Percentiles rank a stretch among this genome's conserved stretches.
Evolutionary conservation across 108 stramenopile species (phyloP).

Genomic region (Aurantiochytrium sp.): DNA sequence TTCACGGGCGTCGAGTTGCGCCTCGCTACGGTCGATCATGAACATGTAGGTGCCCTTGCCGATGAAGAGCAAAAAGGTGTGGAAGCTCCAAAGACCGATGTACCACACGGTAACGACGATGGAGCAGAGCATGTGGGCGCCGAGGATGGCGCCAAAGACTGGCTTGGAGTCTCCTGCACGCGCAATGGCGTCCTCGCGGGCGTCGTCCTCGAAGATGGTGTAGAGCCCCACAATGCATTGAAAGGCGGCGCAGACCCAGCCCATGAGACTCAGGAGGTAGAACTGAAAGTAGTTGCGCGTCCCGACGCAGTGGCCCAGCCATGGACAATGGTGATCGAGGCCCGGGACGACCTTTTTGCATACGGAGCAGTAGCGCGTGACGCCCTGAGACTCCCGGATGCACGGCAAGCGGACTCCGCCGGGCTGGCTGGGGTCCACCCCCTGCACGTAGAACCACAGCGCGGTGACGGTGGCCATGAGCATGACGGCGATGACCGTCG

Average conservation of each 20-base stretch:
- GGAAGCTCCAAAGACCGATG: constrained; percentile 5
- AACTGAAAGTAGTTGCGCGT: constrained; percentile 25
- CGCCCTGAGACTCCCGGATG: neutral
- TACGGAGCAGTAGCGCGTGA: constrained; percentile 16
- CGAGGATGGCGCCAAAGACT: neutral
- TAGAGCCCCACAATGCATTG: neutral
- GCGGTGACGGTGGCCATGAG: neutral
- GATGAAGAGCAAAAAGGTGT: neutral
- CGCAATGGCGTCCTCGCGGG: neutral
- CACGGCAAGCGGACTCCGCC: neutral
- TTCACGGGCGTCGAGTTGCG: too few species aligned
- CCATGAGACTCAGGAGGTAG: neutral
- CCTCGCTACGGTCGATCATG: neutral
- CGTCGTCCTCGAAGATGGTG: neutral
- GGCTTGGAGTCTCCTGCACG: neutral
- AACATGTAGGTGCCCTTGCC: neutral
- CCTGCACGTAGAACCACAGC: neutral
- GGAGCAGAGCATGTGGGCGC: neutral
- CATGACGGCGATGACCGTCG: neutral
- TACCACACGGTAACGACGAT: neutral
- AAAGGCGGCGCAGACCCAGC: neutral
- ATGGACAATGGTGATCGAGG: constrained; percentile 39
- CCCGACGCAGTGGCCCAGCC: constrained; percentile 35
- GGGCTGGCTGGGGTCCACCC: constrained; percentile 23
- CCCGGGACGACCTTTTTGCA: constrained; percentile 42